These are phyloP conservation scores for Magnolia officinalis DNA, from an alignment of 164 flowering plant genomes.

Conservation along the genomic window DNA sequence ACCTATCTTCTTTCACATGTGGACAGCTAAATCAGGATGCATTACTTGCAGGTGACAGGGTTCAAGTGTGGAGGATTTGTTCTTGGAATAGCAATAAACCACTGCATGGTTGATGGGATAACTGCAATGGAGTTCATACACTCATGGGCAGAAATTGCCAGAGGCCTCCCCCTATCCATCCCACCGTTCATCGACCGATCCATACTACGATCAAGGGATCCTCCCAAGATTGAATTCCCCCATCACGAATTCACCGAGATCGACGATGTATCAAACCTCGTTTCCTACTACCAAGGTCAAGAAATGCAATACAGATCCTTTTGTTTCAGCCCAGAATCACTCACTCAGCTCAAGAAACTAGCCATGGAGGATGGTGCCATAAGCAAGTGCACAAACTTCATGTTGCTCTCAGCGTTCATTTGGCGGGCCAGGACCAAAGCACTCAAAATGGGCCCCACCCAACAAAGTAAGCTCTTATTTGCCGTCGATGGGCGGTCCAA, in stretches of 20 bases:
- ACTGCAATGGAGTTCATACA: slow-evolving; percentile 21
- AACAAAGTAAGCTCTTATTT: slow-evolving; percentile 19
- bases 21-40: not conserved
- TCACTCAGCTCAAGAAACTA: slow-evolving; percentile 4
- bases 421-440: slow-evolving; percentile 27
- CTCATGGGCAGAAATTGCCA: slow-evolving; percentile 31
- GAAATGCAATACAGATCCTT: slow-evolving; percentile 14
- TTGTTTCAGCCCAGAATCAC: slow-evolving; percentile 9
- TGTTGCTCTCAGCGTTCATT: slow-evolving; percentile 12
- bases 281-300: slow-evolving; percentile 2
- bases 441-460: slow-evolving; percentile 17
- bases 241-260: slow-evolving; percentile 13
- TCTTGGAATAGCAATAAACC: slow-evolving; percentile 19
- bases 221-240: slow-evolving; percentile 12
- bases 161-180: slow-evolving; percentile 14
- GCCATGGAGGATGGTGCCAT: slow-evolving; percentile 17
- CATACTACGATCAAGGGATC: slow-evolving; percentile 12
- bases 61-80: slow-evolving; percentile 31
- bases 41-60: slow-evolving; percentile 17
- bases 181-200: slow-evolving; percentile 20
- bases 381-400: slow-evolving; percentile 19
- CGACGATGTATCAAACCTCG: slow-evolving; percentile 9
- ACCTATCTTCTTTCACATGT: too few species aligned
- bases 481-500: slow-evolving; percentile 22
- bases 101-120: slow-evolving; percentile 25